Base-by-base conservation (phyloP, 345 rosid genomes). In the Syzygium grande region DNA sequence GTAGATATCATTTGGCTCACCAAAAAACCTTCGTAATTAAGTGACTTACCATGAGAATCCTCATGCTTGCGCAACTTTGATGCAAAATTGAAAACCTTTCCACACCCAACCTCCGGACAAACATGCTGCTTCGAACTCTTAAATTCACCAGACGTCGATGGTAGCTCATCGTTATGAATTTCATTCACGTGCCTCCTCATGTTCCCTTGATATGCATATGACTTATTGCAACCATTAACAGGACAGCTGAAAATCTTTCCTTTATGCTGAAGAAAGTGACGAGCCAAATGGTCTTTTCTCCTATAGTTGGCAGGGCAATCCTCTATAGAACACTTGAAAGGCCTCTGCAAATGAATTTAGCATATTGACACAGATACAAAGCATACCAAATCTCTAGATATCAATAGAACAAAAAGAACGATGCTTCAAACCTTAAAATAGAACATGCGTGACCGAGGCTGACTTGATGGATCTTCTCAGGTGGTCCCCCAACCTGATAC, bases 401-500 rank as follows among this genome's bases (percentile, higher is more conserved):
- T 61, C 2, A 6, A 61, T 30, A 23, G 16, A 79, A 78, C 49
- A 38, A 13, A 85, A 52, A 6, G 16, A 54, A 54, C 11, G 23
- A 84, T 9, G 86, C 87, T 85, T 87, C 94, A 88, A 92, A 94
- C 95, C 94, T 93, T 93, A 84, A 52, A 49, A 51, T 61, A 61
- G 68, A n/a, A 54, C 85, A 88, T 3, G 95, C 96, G 99, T 97
- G 99, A 93, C 59, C 16, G 93, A 96, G 99, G 99, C 99, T 85
- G 84, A 84, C 98, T 92, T 95, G 96, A 93, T 51, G 98, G 95
- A 96, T 97, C 99, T 97, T 96, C 99, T 96, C 98, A 95, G 99
- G 99, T 77, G 98, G 98, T 95, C 99, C 89, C 99, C 99, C 99
- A 87, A 89, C 99, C 98, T 95, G 98, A 97, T 95, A 97, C 99